Evolutionary conservation across 306 rosid genomes (phyloP), one percentile per base, ranked within the genome.

Genomic region (Rubus parviflorus): DNA sequence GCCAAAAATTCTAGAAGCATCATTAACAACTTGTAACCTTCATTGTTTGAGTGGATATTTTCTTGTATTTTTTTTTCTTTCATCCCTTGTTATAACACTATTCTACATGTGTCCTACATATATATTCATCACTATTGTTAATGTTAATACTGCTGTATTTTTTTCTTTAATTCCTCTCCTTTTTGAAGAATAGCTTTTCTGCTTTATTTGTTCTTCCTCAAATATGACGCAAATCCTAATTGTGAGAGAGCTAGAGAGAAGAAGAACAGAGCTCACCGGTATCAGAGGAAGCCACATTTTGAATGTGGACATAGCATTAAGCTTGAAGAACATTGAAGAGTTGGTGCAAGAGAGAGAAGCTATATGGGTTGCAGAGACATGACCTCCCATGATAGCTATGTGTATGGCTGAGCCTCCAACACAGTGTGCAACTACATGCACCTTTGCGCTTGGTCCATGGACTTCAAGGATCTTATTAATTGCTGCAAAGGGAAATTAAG

Each of bases 271-370:
- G 40, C 62, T 78, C 20, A 78, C 80, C 0, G 83, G 83, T 52
- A 83, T 4, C 20, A 78, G 42, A 62, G 83, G 86, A 62, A 79
- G 86, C 80, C 83, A 75, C 86, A 78, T 78, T 82, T 82, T 82
- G 76, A 82, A 52, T 74, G 62, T 60, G 62, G 86, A 78, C 53
- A 61, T 60, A n/a, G 81, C 53, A 52, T 71, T 82, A 7, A 82
- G 80, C 57, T 68, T 78, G 82, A 82, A 82, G 73, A 82, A 78
- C 85, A 78, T 82, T 42, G 85, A 82, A 51, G 85, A 78, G 73
- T 78, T 82, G 67, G 85, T 82, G 75, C 85, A 82, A 42, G 85
- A 78, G 43, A 82, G 62, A 74, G 85, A 82, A 46, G 85, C 82
- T 71, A 82, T 76, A 68, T 46, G 71, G 52, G 57, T 52, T 12